Percentiles rank a stretch among this genome's conserved stretches.
Evolutionary conservation across 495 filamentous ascomycete genomes (phyloP).

Genomic region (Talaromyces borbonicus): DNA sequence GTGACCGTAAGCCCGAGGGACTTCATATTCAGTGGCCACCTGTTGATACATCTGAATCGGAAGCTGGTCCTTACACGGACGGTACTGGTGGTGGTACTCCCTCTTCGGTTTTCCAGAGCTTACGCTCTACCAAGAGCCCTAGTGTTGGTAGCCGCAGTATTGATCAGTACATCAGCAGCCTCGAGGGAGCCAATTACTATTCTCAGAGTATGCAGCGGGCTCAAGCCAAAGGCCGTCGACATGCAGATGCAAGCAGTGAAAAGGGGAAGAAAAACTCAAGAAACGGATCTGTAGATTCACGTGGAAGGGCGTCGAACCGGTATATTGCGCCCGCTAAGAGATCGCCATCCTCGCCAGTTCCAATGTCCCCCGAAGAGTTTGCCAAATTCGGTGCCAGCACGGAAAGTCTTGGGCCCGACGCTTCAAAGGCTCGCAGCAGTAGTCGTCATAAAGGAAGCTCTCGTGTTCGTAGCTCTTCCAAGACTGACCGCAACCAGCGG

Average conservation of each 20-base stretch:
- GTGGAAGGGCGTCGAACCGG: slow-evolving; percentile 52
- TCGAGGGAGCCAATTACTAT: slow-evolving; percentile 65
- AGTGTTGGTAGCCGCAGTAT: slow-evolving; percentile 54
- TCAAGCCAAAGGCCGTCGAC: slow-evolving; percentile 48
- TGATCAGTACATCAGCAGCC: slow-evolving; percentile 79
- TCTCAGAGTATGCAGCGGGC: slow-evolving; percentile 43
- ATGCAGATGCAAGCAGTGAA: slow-evolving; percentile 38
- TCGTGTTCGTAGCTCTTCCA: slow-evolving; percentile 17
- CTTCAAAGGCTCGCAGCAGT: slow-evolving; percentile 28
- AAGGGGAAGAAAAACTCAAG: slow-evolving; percentile 39
- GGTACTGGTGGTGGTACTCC: slow-evolving; percentile 36
- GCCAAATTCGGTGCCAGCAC: slow-evolving; percentile 43
- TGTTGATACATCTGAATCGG: slow-evolving; percentile 15
- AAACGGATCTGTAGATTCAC: slow-evolving; percentile 58
- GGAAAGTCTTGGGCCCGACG: slow-evolving; percentile 32
- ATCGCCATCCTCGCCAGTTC: slow-evolving; percentile 80
- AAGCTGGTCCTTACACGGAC: slow-evolving; percentile 10
- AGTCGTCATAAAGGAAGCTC: slow-evolving; percentile 30
- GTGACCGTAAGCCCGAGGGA: slow-evolving; percentile 71
- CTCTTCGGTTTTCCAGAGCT: slow-evolving; percentile 38
- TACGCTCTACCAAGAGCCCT: slow-evolving; percentile 38
- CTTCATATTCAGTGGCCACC: slow-evolving; percentile 64
- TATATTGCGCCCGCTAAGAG: slow-evolving; percentile 76
- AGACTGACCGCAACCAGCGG: slow-evolving; percentile 23
- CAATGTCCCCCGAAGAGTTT: slow-evolving; percentile 83